A percentile compares a stretch with the other conserved stretches of the same genome.
Conservation (phyloP, 345 rosid species). For the Heritiera fomes region DNA sequence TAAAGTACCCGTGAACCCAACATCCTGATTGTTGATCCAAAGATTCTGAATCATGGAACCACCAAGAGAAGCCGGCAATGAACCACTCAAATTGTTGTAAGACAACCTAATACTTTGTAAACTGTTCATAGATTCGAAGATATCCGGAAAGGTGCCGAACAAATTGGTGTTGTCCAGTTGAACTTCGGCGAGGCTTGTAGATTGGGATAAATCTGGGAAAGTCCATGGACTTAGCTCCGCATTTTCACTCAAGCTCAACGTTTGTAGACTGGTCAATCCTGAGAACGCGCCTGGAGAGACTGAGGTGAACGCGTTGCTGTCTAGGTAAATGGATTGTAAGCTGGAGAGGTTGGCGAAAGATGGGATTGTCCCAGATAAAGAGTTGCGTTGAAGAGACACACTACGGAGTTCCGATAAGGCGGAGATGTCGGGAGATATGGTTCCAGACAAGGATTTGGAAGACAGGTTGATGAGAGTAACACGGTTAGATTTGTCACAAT, state of each 20-base stretch:
- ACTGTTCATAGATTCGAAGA: conserved; percentile 47
- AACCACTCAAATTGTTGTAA: conserved; percentile 72
- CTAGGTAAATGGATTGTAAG: conserved; percentile 47
- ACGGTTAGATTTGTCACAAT: conserved; percentile 42
- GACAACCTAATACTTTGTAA: conserved; percentile 54
- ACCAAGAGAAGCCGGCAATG: conserved; percentile 61
- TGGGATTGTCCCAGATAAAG: conserved; percentile 59
- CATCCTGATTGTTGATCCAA: conserved; percentile 65
- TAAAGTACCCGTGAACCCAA: conserved; percentile 63
- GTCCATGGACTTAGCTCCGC: conserved; percentile 44
- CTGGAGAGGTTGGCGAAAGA: conserved; percentile 54
- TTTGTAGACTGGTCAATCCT: conserved; percentile 58
- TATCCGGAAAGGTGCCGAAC: conserved; percentile 57
- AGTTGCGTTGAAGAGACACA: conserved; percentile 49
- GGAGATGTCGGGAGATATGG: conserved; percentile 49
- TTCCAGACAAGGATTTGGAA: conserved; percentile 43
- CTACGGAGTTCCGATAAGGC: conserved; percentile 50
- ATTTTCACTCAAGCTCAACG: conserved; percentile 50
- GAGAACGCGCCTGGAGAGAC: conserved; percentile 52
- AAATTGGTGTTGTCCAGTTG: conserved; percentile 45
- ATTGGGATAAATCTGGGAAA: conserved; percentile 59
- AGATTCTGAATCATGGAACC: conserved; percentile 48
- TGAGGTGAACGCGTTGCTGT: conserved; percentile 52
- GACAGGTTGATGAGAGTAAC: conserved; percentile 51
- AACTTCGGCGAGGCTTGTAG: conserved; percentile 38